These are phyloP conservation scores for Alternaria panax DNA, from an alignment of 2,329 filamentous ascomycete species.

Conservation along the genomic window DNA sequence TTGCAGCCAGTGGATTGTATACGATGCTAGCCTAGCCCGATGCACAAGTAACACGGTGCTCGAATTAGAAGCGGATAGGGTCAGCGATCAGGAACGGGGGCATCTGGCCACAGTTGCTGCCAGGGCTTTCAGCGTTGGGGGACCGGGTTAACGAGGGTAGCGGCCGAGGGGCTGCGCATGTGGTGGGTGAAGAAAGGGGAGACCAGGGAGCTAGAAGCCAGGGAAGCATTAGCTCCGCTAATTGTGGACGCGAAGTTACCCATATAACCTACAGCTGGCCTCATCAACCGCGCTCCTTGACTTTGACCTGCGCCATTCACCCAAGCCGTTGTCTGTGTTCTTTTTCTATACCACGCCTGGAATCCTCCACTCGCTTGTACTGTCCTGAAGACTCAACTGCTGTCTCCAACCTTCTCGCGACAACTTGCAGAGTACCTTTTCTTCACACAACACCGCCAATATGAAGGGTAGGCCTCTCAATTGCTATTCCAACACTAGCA, in stretches of 20 bases:
- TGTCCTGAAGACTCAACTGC: slow-evolving; percentile 25
- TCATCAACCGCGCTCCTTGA: slow-evolving; percentile 32
- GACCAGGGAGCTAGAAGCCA: slow-evolving; percentile 17
- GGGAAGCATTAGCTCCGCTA: slow-evolving; percentile 29
- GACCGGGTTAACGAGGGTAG: slow-evolving; percentile 17
- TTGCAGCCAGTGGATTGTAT: slow-evolving; percentile 25
- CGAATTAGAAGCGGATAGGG: slow-evolving; percentile 38
- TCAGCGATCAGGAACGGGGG: slow-evolving; percentile 27
- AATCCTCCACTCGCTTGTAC: slow-evolving; percentile 16
- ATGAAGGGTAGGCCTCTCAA: slow-evolving; percentile 50
- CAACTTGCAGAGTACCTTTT: slow-evolving; percentile 14
- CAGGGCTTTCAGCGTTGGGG: slow-evolving; percentile 31
- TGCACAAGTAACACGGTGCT: slow-evolving; percentile 17
- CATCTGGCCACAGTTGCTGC: slow-evolving; percentile 17
- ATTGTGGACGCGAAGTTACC: slow-evolving; percentile 13
- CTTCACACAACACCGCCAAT: slow-evolving; percentile 35
- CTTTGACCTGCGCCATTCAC: slow-evolving; percentile 24
- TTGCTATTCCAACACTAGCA: slow-evolving; percentile 6
- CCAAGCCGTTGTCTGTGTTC: background rate
- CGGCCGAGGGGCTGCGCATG: slow-evolving; percentile 16
- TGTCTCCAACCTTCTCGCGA: slow-evolving; percentile 20
- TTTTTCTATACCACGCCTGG: background rate
- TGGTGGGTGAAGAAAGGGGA: slow-evolving; percentile 19
- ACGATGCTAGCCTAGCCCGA: slow-evolving; percentile 33
- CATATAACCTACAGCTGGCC: slow-evolving; percentile 33